Conservation (phyloP, 345 rosid species). For the Arabis alpina region DNA sequence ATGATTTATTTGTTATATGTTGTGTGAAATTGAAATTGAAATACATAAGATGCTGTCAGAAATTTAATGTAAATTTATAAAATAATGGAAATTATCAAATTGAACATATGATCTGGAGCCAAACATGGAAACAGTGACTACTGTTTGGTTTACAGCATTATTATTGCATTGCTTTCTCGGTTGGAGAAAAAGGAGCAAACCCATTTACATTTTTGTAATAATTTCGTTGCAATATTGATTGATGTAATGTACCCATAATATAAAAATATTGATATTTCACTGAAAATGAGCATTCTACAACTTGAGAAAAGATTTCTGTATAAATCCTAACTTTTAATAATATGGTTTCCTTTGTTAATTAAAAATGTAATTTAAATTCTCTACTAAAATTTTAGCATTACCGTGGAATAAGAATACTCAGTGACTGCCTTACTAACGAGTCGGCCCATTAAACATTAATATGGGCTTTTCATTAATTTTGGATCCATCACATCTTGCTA, state of each 20-base stretch:
- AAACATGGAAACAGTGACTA: conserved; percentile 32
- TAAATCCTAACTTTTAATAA: too few species aligned
- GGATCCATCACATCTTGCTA: background rate
- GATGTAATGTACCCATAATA: conserved; percentile 4
- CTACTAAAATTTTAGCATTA: too few species aligned
- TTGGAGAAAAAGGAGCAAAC: conserved; percentile 31
- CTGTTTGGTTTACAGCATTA: conserved; percentile 28
- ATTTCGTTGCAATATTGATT: conserved; percentile 24
- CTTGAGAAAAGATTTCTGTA: too few species aligned
- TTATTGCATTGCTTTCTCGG: conserved; percentile 24
- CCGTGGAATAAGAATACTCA: too few species aligned
- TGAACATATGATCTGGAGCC: conserved; percentile 20
- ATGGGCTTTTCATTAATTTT: background rate
- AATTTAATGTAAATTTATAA: background rate
- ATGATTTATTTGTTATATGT: too few species aligned
- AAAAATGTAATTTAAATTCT: too few species aligned
- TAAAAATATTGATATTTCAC: background rate
- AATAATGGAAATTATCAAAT: conserved; percentile 10
- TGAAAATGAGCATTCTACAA: too few species aligned
- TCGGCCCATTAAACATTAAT: conserved; percentile 3
- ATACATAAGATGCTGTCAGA: conserved; percentile 11
- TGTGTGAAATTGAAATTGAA: background rate
- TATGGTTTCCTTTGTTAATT: too few species aligned
- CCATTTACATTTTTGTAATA: conserved; percentile 29
- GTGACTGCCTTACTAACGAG: background rate